Evolutionary conservation across 2,329 filamentous ascomycete genomes (phyloP).

Genomic region (Monosporascus sp.): DNA sequence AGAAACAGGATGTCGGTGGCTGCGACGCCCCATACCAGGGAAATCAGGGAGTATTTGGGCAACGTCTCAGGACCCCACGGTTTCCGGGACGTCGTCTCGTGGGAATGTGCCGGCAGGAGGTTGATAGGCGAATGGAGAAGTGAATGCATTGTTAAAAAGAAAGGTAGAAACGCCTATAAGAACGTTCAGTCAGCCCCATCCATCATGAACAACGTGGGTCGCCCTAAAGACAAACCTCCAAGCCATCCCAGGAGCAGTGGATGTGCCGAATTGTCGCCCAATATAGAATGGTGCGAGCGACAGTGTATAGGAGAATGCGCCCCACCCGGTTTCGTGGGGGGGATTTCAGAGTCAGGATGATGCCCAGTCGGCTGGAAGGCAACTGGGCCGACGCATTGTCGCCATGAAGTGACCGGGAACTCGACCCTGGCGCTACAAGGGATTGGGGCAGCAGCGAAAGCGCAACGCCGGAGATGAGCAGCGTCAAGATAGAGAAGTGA

Average conservation of each 20-base stretch:
- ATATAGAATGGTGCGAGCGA: slow-evolving; percentile 23
- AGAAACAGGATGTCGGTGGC: slow-evolving; percentile 22
- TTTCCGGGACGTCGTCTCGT: slow-evolving; percentile 10
- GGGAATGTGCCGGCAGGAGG: slow-evolving; percentile 17
- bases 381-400: slow-evolving; percentile 5
- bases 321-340: slow-evolving; percentile 7
- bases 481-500: slow-evolving; percentile 28
- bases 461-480: slow-evolving; percentile 18
- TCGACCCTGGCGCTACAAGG: slow-evolving; percentile 7
- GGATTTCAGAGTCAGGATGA: slow-evolving; percentile 9
- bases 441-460: slow-evolving; percentile 14
- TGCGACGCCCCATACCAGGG: slow-evolving; percentile 28
- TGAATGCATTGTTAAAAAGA: slow-evolving; percentile 20
- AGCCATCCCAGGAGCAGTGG: slow-evolving; percentile 29
- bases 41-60: slow-evolving; percentile 16
- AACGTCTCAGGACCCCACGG: slow-evolving; percentile 1
- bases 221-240: slow-evolving; percentile 23
- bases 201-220: neutral
- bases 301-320: slow-evolving; percentile 17
- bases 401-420: slow-evolving; percentile 6
- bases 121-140: slow-evolving; percentile 13
- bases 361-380: slow-evolving; percentile 1
- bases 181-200: neutral
- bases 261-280: slow-evolving; percentile 28
- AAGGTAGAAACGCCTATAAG: slow-evolving; percentile 27